Percentiles rank a stretch among this genome's conserved stretches.
phyloP scores from a whole-genome alignment of 148 eudicot species.

The Camellia japonica region DNA sequence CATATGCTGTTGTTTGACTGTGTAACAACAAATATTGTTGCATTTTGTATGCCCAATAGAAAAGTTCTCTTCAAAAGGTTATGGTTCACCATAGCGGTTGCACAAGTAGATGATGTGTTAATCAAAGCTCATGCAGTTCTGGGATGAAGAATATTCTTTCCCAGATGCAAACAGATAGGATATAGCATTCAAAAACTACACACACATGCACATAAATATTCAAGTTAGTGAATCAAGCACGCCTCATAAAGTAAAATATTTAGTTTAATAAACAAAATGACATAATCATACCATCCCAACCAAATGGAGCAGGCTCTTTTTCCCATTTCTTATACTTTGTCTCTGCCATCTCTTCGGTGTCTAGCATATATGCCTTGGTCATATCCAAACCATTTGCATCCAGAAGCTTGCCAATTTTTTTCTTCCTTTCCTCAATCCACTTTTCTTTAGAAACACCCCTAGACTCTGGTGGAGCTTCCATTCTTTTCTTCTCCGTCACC shows the following conservation, averaged over 20 bases:
- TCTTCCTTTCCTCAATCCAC: constrained; percentile 98
- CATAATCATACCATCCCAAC: constrained; percentile 38
- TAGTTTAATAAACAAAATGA: too few relatives aligned
- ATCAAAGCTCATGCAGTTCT: too few relatives aligned
- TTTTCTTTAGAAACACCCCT: constrained; percentile 96
- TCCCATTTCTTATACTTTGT: constrained; percentile 96
- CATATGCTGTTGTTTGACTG: too few relatives aligned
- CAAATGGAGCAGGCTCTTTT: constrained; percentile 88
- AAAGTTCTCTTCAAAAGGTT: neutral
- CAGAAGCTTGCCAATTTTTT: constrained; percentile 81
- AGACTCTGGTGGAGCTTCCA: constrained; percentile 74
- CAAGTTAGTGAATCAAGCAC: too few relatives aligned
- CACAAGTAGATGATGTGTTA: too few relatives aligned
- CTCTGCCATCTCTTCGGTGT: constrained; percentile 89
- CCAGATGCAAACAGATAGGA: too few relatives aligned
- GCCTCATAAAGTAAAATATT: too few relatives aligned
- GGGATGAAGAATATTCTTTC: too few relatives aligned
- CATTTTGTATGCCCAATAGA: neutral
- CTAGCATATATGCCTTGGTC: constrained; percentile 92
- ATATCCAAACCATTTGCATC: constrained; percentile 94
- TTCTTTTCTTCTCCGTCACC: constrained; percentile 33
- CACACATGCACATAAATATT: too few relatives aligned
- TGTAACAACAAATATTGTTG: too few relatives aligned
- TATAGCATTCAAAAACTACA: too few relatives aligned
- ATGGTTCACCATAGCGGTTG: neutral